A percentile compares a stretch with the other conserved stretches of the same genome.
Conservation (phyloP, 768 basidiomycete genomes). For the Chalciporus pseudorubinellus region DNA sequence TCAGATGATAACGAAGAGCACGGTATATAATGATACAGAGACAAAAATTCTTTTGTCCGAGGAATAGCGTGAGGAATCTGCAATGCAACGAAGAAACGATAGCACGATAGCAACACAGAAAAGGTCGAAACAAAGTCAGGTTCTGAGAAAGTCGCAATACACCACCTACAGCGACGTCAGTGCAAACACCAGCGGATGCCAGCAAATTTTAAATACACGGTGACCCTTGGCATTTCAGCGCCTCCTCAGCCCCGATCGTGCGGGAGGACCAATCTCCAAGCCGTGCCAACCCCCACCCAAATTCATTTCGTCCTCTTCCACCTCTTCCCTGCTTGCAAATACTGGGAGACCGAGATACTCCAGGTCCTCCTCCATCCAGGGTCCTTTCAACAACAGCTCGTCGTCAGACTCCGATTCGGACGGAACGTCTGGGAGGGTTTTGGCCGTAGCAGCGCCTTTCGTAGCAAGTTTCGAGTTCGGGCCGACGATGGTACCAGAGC, state of each 20-base stretch:
- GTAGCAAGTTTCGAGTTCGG: constrained; percentile 24
- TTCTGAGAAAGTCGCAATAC: background rate
- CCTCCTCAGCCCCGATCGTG: constrained; percentile 8
- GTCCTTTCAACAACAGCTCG: constrained; percentile 18
- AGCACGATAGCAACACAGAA: too few species aligned
- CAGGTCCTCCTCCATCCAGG: constrained; percentile 21
- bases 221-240: constrained; percentile 4
- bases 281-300: constrained; percentile 14
- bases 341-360: constrained; percentile 20
- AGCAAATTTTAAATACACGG: too few species aligned
- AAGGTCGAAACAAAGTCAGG: too few species aligned
- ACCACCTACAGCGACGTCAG: background rate
- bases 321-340: background rate
- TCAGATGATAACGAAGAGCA: too few species aligned
- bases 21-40: too few species aligned
- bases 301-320: constrained; percentile 30
- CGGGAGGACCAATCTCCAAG: constrained; percentile 5
- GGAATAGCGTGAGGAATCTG: background rate
- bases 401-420: constrained; percentile 24
- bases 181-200: background rate
- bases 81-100: too few species aligned
- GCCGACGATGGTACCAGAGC: constrained; percentile 49
- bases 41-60: too few species aligned
- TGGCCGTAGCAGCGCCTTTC: background rate
- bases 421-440: too few species aligned